These are phyloP conservation scores for Colletotrichum tropicale DNA, from an alignment of 2,329 filamentous ascomycete genomes.

Conservation along the genomic window DNA sequence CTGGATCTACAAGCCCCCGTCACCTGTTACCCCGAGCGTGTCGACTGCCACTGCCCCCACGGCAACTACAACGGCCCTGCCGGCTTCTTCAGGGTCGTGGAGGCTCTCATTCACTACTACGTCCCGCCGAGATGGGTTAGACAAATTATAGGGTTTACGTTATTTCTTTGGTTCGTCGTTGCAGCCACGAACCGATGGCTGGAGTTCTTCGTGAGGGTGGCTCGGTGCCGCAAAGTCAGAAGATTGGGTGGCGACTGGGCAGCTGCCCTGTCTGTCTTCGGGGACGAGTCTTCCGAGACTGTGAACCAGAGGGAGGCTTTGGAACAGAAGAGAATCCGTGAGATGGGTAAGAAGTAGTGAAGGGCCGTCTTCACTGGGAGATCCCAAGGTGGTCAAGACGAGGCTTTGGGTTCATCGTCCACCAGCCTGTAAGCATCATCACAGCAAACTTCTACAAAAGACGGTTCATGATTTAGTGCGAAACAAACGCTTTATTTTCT, in stretches of 20 bases:
- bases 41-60: not conserved
- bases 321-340: not conserved
- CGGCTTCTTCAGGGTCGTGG: not conserved
- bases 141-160: not conserved
- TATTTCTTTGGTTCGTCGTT: not conserved
- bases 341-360: not conserved
- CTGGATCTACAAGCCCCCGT: not conserved
- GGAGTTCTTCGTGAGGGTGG: not conserved
- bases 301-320: not conserved
- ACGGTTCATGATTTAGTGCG: not conserved
- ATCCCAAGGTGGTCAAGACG: not conserved
- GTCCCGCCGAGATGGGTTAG: not conserved
- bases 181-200: not conserved
- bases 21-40: not conserved
- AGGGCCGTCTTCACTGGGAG: not conserved
- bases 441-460: not conserved
- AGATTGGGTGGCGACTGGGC: not conserved
- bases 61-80: not conserved
- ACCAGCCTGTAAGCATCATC: not conserved
- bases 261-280: not conserved
- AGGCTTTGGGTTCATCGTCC: not conserved
- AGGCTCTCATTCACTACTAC: not conserved
- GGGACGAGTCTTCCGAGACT: not conserved
- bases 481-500: constrained; percentile 19
- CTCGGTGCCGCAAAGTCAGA: not conserved